Base-by-base conservation (phyloP, 1,139 yeast species). In the Yamadazyma oceani region DNA sequence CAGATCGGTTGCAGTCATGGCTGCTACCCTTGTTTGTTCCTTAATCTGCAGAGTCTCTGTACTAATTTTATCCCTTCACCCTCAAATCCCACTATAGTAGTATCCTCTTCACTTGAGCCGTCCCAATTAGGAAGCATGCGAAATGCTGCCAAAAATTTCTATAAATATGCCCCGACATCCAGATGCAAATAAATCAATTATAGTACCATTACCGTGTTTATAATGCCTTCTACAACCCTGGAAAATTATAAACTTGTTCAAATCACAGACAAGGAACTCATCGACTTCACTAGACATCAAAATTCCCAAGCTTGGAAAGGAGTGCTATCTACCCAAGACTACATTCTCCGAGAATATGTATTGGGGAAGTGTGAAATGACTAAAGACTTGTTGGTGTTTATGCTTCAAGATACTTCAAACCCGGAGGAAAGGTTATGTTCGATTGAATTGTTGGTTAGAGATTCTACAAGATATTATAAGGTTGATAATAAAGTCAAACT, bases 241-340 rank as follows among this genome's bases (percentile, higher is more conserved):
- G 21, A 15, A 7, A 37, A 53, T 23, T 58, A 42, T 27, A 50
- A 51, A 29, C 51, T 62, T 22, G 48, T 50, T 16, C 54, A 49
- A 14, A 32, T 60, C 13, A 53, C 51, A 0, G 80, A 76, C 40
- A 57, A 59, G 11, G 71, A 69, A 23, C 53, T 66, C 24, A 70
- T 78, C 35, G 62, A 69, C 31, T 69, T 60, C 52, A 71, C 96
- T 10, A 53, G 76, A 26, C 26, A 30, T 13, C 68, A 70, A 42
- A 80, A 80, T 54, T 64, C 75, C 3, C 62, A 42, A 2, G 60
- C 71, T 3, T 85, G 92, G 92, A 68, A 60, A 34, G 78, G 78
- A 13, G 53, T 55, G 14, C 60, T 79, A 30, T 58, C 74, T 1
- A 40, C 49, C 2, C 70, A 74, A 15, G 74, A 78, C 37, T 81